phyloP scores from a whole-genome alignment of 2,329 filamentous ascomycete species.

The Colletotrichum sp. region DNA sequence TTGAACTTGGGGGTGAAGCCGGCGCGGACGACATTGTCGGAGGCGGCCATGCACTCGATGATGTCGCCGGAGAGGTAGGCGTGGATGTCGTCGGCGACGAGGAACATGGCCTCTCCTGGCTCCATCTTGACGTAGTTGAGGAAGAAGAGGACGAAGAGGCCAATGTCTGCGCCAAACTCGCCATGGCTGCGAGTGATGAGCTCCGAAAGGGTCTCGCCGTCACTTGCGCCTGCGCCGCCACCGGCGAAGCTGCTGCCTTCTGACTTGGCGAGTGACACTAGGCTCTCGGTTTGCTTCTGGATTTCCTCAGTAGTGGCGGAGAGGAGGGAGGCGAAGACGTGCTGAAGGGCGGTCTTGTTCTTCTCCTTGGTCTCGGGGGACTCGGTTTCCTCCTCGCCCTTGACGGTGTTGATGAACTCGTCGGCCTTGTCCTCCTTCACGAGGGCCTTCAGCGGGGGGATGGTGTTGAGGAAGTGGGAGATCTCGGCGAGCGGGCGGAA shows the following conservation, averaged over 20 bases:
- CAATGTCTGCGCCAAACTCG: conserved; percentile 89
- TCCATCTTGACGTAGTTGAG: conserved; percentile 91
- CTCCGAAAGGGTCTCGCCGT: conserved; percentile 73
- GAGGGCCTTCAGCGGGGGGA: conserved; percentile 63
- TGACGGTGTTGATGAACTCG: conserved; percentile 54
- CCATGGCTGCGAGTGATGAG: conserved; percentile 78
- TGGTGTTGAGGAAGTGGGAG: conserved; percentile 73
- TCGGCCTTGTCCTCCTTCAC: conserved; percentile 69
- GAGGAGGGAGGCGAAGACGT: conserved; percentile 82
- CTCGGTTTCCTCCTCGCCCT: conserved; percentile 44
- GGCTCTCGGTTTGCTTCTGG: conserved; percentile 65
- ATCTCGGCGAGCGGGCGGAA: conserved; percentile 91
- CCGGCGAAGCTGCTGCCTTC: conserved; percentile 74
- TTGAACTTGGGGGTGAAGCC: conserved; percentile 99
- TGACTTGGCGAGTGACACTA: conserved; percentile 72
- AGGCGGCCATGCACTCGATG: conserved; percentile 98
- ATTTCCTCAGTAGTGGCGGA: conserved; percentile 67
- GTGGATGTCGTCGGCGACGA: conserved; percentile 96
- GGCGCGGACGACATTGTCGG: conserved; percentile 97
- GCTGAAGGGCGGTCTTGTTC: conserved; percentile 81
- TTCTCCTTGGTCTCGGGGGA: conserved; percentile 70
- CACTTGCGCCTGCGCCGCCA: conserved; percentile 69
- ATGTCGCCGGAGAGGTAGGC: conserved; percentile 94
- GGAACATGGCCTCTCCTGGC: conserved; percentile 92
- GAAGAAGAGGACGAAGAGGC: conserved; percentile 95